phyloP scores from a whole-genome alignment of 768 basidiomycete genomes.

The Mycena floridula region DNA sequence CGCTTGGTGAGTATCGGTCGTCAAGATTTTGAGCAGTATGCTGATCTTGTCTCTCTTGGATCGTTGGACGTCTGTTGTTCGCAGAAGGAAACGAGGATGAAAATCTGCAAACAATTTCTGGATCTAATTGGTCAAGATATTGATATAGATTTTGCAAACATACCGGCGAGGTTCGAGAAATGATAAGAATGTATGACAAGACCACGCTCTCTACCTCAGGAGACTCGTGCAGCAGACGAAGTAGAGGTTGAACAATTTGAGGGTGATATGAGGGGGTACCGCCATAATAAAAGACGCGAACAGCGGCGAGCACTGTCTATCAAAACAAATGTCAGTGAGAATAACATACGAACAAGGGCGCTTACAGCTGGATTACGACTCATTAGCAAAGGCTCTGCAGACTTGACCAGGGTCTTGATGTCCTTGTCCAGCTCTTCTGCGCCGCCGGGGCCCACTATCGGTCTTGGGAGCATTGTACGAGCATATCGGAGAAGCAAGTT shows the following conservation, averaged over 20 bases:
- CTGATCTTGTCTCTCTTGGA: constrained; percentile 74
- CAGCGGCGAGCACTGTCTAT: constrained; percentile 76
- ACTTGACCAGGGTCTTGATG: constrained; percentile 65
- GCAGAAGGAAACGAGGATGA: constrained; percentile 64
- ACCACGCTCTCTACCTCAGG: constrained; percentile 73
- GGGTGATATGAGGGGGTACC: constrained; percentile 48
- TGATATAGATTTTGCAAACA: constrained; percentile 24
- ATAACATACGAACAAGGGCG: constrained; percentile 2
- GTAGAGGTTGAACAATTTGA: constrained; percentile 63
- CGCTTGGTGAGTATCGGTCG: constrained; percentile 56
- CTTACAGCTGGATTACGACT: constrained; percentile 84
- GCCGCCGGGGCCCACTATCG: constrained; percentile 28
- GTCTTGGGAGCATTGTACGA: constrained; percentile 73
- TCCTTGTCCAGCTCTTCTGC: constrained; percentile 71
- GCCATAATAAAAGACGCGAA: constrained; percentile 69
- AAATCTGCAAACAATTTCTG: constrained; percentile 47
- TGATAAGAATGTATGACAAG: constrained; percentile 60
- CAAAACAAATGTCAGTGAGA: not conserved
- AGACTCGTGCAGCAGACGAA: constrained; percentile 64
- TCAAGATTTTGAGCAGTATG: constrained; percentile 62
- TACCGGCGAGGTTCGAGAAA: constrained; percentile 66
- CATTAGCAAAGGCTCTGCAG: constrained; percentile 72
- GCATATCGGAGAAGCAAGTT: constrained; percentile 79
- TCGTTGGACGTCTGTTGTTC: constrained; percentile 55
- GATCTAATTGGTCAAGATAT: constrained; percentile 2